Evolutionary conservation across 2,329 filamentous ascomycete species (phyloP), one percentile per base, ranked within the genome.

Genomic region (Arthrobotrys pseudoclavata): DNA sequence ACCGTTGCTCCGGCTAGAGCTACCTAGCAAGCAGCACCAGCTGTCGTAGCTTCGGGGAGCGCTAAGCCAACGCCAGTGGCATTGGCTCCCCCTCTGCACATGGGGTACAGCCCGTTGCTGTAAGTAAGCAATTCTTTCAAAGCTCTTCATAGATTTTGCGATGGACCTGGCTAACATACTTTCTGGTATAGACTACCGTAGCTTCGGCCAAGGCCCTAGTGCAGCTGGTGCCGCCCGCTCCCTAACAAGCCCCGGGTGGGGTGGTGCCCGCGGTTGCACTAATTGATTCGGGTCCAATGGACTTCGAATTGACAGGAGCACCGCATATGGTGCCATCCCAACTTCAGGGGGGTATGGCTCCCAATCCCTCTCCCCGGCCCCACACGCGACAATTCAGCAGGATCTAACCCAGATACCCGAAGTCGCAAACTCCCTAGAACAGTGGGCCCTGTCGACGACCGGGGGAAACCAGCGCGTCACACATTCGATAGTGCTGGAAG

Each of bases 401-500:
- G 71, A 63, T 20, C 55, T 55, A 4, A 40, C 53, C 15, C 22
- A 68, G 22, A 48, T 37, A 15, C 45, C 47, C 2, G 42, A 55
- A 12, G 37, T 47, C 9, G 37, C 20, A 12, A 26, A 13, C 3
- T 52, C 12, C 13, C 10, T 76, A 1, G 48, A 12, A n/a, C 63
- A 63, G 52, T 76, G 71, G 71, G 45, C 69, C 55, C 42, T 69
- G 24, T 48, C 50, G 20, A 63, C 9, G 0, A 69, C 64, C 40
- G 64, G 64, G 40, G 31, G 45, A 22, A 63, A 75, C 62, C 71
- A 76, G 57, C 63, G 45, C 57, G 45, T 76, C 53, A 53, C n/a
- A 26, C 71, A 76, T 62, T 47, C 45, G 31, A 45, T 62, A 26
- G 47, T 18, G 26, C 55, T 47, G 22, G 31, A 57, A 57, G 57